Conservation (phyloP, 371 early-diverging fungal genomes). For the Syncephalastrum contaminatum region DNA sequence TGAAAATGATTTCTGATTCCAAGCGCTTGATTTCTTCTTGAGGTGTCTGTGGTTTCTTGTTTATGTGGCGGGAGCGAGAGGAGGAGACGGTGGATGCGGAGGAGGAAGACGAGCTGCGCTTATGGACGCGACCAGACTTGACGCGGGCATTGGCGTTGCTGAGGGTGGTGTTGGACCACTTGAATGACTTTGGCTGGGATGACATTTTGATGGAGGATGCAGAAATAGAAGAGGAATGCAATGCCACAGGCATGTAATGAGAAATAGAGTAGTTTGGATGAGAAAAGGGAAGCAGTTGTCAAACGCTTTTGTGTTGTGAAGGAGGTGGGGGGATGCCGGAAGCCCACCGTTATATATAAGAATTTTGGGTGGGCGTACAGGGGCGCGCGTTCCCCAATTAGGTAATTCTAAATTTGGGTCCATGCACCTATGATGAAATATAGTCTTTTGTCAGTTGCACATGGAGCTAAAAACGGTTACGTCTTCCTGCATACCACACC, state of each 20-base stretch:
- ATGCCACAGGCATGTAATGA: not conserved
- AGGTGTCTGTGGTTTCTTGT: conserved; percentile 1
- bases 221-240: not conserved
- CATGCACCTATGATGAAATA: no score
- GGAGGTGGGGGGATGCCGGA: no score
- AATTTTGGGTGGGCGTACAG: no score
- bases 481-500: no score
- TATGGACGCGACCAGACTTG: conserved; percentile 15
- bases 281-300: not conserved
- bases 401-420: no score
- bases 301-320: conserved; percentile 4
- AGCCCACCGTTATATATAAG: no score
- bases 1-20: conserved; percentile 33
- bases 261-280: not conserved
- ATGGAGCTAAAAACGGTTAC: no score
- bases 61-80: not conserved
- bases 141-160: not conserved
- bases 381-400: no score
- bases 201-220: conserved; percentile 3
- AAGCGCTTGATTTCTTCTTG: conserved; percentile 19
- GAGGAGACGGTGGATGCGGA: not conserved
- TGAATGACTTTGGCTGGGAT: conserved; percentile 10
- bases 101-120: conserved; percentile 14
- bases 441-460: no score
- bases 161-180: conserved; percentile 11